Conservation (phyloP, 495 filamentous ascomycete genomes). For the Tuber microsphaerosporum region DNA sequence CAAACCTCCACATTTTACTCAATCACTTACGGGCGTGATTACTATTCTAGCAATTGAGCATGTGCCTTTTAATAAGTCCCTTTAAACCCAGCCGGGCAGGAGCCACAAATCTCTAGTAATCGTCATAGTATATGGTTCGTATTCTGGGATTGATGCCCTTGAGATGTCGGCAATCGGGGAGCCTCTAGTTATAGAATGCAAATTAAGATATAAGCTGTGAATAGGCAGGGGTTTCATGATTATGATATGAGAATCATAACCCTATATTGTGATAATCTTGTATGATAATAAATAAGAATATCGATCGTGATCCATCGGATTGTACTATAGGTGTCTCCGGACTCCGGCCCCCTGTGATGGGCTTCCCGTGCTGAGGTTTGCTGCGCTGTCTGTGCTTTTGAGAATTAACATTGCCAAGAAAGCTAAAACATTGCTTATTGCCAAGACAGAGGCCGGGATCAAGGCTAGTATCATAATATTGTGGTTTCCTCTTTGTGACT, state of each 20-base stretch:
- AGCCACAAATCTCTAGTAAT: not conserved
- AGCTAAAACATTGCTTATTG: not conserved
- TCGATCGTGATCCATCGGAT: slow-evolving; percentile 10
- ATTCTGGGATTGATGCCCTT: not conserved
- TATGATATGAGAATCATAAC: not conserved
- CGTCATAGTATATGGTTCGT: not conserved
- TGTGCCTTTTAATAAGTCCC: not conserved
- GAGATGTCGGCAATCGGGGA: not conserved
- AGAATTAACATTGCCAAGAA: not conserved
- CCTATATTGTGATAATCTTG: not conserved
- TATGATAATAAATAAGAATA: slow-evolving; percentile 7
- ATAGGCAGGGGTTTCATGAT: not conserved
- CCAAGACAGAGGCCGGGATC: not conserved
- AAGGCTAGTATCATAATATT: not conserved
- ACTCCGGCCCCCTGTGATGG: slow-evolving; percentile 15
- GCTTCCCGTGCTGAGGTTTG: slow-evolving; percentile 12
- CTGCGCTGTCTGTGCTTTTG: slow-evolving; percentile 2
- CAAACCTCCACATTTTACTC: not conserved
- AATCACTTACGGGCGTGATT: slow-evolving; percentile 13
- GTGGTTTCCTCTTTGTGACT: not conserved
- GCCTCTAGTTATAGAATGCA: not conserved
- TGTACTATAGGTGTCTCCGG: slow-evolving; percentile 6
- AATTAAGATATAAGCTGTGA: not conserved
- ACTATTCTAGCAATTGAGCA: slow-evolving; percentile 9
- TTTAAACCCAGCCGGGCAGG: not conserved